phyloP scores from a whole-genome alignment of 371 early-diverging fungal genomes.

The Mortierella sp. region DNA sequence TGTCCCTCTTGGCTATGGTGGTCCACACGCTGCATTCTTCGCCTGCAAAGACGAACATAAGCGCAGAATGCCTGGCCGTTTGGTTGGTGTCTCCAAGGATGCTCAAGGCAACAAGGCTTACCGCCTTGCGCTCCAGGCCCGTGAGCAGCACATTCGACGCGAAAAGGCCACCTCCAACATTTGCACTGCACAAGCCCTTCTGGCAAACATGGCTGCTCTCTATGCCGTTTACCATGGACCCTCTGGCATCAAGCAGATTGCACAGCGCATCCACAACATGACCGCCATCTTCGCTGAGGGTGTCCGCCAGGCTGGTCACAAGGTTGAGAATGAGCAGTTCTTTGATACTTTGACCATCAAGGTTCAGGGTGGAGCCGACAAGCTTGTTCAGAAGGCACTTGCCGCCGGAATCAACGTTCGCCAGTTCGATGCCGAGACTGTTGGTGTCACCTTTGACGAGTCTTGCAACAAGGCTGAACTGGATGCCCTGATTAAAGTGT shows the following conservation, averaged over 20 bases:
- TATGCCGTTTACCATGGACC: constrained; percentile 98
- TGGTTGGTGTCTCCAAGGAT: constrained; percentile 96
- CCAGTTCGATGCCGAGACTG: constrained; percentile 74
- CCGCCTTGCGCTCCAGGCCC: constrained; percentile 94
- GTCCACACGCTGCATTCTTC: constrained; percentile 99
- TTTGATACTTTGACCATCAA: constrained; percentile 94
- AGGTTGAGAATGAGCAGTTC: constrained; percentile 82
- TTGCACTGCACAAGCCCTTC: constrained; percentile 95
- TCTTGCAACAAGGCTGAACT: constrained; percentile 86
- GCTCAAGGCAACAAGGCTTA: constrained; percentile 88
- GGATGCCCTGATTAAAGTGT: constrained; percentile 75
- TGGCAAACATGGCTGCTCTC: constrained; percentile 95
- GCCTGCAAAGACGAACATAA: constrained; percentile 92
- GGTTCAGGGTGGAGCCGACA: constrained; percentile 68
- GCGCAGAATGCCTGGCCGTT: constrained; percentile 94
- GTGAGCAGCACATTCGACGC: constrained; percentile 98
- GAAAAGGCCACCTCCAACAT: constrained; percentile 99
- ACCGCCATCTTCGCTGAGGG: constrained; percentile 85
- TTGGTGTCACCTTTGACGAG: constrained; percentile 93
- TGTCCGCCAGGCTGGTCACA: constrained; percentile 75
- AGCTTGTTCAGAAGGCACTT: constrained; percentile 75
- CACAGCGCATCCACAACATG: constrained; percentile 90
- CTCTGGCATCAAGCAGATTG: constrained; percentile 88
- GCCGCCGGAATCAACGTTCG: constrained; percentile 89
- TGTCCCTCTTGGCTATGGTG: constrained; percentile 97